phyloP scores from a whole-genome alignment of 2,329 filamentous ascomycete species.

The Aureobasidium sp. region DNA sequence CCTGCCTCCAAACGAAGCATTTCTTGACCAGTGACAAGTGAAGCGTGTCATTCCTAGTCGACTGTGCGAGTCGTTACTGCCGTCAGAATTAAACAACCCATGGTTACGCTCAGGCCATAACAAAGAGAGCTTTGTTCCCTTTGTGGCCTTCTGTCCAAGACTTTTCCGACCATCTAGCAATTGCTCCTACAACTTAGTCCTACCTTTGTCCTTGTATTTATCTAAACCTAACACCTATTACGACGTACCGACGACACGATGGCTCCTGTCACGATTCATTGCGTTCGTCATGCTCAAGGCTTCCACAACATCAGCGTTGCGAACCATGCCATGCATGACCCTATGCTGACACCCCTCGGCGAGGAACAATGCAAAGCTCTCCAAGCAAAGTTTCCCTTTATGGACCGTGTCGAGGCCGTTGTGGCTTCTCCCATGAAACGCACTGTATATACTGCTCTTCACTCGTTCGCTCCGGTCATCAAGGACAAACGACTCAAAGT shows the following conservation, averaged over 20 bases:
- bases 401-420: conserved; percentile 57
- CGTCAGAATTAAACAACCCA: not conserved
- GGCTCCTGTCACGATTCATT: conserved; percentile 44
- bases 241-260: not conserved
- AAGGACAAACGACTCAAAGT: conserved; percentile 42
- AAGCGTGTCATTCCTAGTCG: conserved; percentile 2
- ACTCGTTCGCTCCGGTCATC: conserved; percentile 55
- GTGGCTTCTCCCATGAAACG: conserved; percentile 72
- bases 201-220: not conserved
- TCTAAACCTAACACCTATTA: not conserved
- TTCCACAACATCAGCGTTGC: conserved; percentile 66
- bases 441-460: conserved; percentile 68
- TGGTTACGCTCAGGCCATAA: not conserved
- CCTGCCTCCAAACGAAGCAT: not conserved
- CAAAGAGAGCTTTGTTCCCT: not conserved
- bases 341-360: conserved; percentile 67
- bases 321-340: conserved; percentile 69
- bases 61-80: not conserved
- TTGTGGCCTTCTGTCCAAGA: not conserved
- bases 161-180: not conserved
- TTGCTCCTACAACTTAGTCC: not conserved
- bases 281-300: conserved; percentile 65
- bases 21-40: not conserved
- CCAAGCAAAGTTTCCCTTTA: conserved; percentile 53
- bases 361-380: conserved; percentile 63